Base-by-base conservation (phyloP, 2,329 filamentous ascomycete genomes). In the Didymellaceae sp. region DNA sequence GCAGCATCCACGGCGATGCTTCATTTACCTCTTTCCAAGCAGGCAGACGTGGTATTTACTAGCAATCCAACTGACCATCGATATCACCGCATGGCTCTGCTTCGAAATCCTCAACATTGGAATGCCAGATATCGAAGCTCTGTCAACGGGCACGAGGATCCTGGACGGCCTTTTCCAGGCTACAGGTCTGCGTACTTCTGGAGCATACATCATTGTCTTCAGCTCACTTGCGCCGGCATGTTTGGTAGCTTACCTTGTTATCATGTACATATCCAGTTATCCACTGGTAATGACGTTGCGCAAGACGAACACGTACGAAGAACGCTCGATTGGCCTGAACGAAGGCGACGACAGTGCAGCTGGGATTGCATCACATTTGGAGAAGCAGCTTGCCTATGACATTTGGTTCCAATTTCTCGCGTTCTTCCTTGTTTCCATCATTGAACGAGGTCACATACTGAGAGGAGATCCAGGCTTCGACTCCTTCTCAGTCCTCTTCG, bases 251-350 rank as follows among this genome's bases (percentile, higher is more conserved):
- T 86, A 85, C 59, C 75, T 86, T 10, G 78, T 86, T 46, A 85
- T 86, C 76, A 87, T 87, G 82, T 87, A 87, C 67, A 82, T 87
- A 32, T 83, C 83, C 1, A 82, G 80, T 2, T 86, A 85, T 52
- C 85, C 85, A 0, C 79, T 86, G 17, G 80, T 82, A 20, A 83
- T 87, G 51, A 84, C 82, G 1, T 82, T 87, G 72, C 81, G 86
- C 21, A 84, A 86, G 65, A 87, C 86, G 30, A 89, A 89, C 62
- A 83, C 88, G 22, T 90, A 90, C 63, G 86, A 89, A 65, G 86
- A 90, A 62, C 78, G 84, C 6, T 86, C 83, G 0, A 75, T 89
- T 1, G 86, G 86, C 0, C 81, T 86, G 24, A 83, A 85, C 51
- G 72, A 64, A 37, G 33, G 54, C 10, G 59, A 58, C 11, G 49